Base-by-base conservation (phyloP, 2,329 filamentous ascomycete genomes). In the Fusarium musae region DNA sequence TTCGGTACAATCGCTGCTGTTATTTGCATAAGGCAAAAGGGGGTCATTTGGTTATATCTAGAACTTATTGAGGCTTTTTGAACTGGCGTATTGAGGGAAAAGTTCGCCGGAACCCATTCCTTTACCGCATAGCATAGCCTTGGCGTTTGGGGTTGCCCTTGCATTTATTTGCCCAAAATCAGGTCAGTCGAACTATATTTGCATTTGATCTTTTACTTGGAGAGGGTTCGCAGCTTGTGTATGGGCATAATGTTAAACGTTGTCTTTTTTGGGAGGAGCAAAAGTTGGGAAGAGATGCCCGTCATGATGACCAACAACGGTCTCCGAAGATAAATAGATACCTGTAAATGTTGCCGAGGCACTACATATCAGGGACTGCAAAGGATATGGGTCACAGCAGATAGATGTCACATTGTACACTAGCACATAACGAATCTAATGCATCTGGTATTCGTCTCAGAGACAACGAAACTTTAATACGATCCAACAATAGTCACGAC, bases 91-190 rank as follows among this genome's bases (percentile, higher is more conserved):
- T 70, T 30, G 62, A 69, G 28, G 47, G 40, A 58, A 46, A 52
- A 42, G 44, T 67, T 62, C 72, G 74, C 43, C 52, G 64, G 64
- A 46, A 65, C 54, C 66, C 72, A 75, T 76, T 76, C 74, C 61
- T 76, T 76, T 74, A 73, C 59, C 63, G 69, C 76, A 78, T 78
- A 78, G 69, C 76, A 78, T 78, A 78, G 76, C 76, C 65, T 75
- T 72, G 76, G 76, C 72, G 76, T 78, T 62, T 63, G 59, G 75
- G 68, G 72, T 67, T 56, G 49, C 37, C 65, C 42, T 63, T 69
- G 54, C 43, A 59, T 75, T 70, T 66, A 39, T 59, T 47, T 65
- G 65, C 64, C 60, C 40, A 67, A 59, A 60, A 49, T 53, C 59
- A 65, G 66, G 66, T 44, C 42, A 42, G 47, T 30, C 58, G 66